Base-by-base conservation (phyloP, 495 filamentous ascomycete species). In the Aspergillus carlsbadensis region DNA sequence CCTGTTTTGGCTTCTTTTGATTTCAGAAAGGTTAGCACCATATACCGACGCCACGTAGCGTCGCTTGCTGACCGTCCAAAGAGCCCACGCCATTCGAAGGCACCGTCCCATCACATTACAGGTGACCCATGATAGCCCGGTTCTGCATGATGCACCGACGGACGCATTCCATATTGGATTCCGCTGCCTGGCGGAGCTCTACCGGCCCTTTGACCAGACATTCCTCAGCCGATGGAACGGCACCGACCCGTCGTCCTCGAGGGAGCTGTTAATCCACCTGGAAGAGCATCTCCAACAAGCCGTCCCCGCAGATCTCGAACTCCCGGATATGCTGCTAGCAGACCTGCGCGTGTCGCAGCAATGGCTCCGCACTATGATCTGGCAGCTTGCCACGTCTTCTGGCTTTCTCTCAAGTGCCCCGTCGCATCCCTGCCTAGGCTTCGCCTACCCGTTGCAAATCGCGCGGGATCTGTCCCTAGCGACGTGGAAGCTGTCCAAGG, bases 191-290 rank as follows among this genome's bases (percentile, higher is more conserved):
- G 79, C 88, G 17, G 79, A 82, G 34, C 76, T 92, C 2, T 92
- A 86, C 71, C 80, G 82, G 15, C 82, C 86, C 0, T 90, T 90
- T 59, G 87, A 92, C 65, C 83, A 91, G 45, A 73, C 66, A 1
- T 88, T 91, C 59, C 70, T 90, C 31, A 74, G 78, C 8, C 66
- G 88, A 0, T 92, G 89, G 89, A 91, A 88, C 70, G 89, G 90
- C 68, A 79, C 82, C 5, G 75, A 78, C 44, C 65, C 65, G 7
- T 79, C 84, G 26, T 85, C 79, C 58, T 80, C 83, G 3, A 70
- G 84, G 0, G 68, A 77, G 1, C 87, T 84, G 66, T 74, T 92
- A 24, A 67, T 76, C 2, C 73, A 71, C 4, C 65, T 93, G 18
- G 85, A 91, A 62, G 80, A 85, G 62, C 83, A 87, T 59, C 78